Percentiles rank a stretch among this genome's conserved stretches.
Evolutionary conservation across 306 rosid genomes (phyloP).

Genomic region (Hippophae gyantsensis): DNA sequence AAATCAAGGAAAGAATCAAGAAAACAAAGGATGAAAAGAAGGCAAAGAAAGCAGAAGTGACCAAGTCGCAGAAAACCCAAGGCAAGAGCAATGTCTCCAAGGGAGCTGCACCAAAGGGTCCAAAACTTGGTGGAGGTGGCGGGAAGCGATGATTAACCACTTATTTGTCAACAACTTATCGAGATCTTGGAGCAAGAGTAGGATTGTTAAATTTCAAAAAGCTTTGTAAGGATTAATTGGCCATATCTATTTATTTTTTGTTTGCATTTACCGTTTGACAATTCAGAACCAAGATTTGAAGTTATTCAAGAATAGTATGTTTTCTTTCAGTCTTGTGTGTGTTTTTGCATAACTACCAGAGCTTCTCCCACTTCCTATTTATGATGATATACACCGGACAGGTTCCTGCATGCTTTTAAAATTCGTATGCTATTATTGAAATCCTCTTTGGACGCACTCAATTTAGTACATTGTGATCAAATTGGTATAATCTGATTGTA

Average conservation of each 20-base stretch:
- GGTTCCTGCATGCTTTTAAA: no score
- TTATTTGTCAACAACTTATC: slow-evolving; percentile 7
- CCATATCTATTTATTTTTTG: slow-evolving; percentile 1
- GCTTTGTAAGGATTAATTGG: slow-evolving; percentile 19
- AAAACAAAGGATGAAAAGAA: slow-evolving; percentile 87
- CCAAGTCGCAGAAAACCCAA: slow-evolving; percentile 50
- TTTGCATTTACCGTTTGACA: slow-evolving; percentile 3
- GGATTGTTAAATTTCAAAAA: slow-evolving; percentile 20
- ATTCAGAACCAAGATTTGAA: slow-evolving; percentile 15
- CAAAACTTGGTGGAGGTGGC: slow-evolving; percentile 82
- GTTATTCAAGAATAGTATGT: background rate
- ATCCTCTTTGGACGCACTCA: no score
- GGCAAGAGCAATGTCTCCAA: slow-evolving; percentile 46
- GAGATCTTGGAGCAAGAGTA: slow-evolving; percentile 12
- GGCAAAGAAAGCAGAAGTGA: slow-evolving; percentile 76
- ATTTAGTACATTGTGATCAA: no score
- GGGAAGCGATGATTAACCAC: slow-evolving; percentile 65
- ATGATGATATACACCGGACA: no score
- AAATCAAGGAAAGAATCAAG: slow-evolving; percentile 79
- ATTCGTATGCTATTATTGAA: no score
- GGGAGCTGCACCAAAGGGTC: slow-evolving; percentile 69
- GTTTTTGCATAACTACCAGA: background rate
- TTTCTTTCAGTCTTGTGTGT: background rate
- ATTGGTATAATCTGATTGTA: no score
- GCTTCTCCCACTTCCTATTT: no score